These are phyloP conservation scores for Globisporangium heterothallicum DNA, from an alignment of 352 stramenopile genomes.

Conservation along the genomic window DNA sequence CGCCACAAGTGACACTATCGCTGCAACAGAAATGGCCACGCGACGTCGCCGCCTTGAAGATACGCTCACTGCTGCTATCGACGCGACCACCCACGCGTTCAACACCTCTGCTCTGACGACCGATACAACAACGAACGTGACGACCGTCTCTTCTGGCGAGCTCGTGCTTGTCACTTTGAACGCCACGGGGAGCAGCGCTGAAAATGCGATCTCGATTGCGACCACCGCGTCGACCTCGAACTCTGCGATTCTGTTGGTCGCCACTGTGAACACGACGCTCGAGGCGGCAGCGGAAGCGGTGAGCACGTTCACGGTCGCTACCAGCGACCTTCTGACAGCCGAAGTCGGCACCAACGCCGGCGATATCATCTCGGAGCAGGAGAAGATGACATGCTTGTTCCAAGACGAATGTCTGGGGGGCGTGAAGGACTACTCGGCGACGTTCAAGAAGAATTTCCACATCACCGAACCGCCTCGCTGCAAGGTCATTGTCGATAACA, in stretches of 20 bases:
- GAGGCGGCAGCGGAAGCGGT: not conserved
- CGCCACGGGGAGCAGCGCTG: not conserved
- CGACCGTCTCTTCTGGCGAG: constrained; percentile 4
- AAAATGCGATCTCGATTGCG: constrained; percentile 1
- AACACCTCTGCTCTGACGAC: not conserved
- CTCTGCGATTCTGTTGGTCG: constrained; percentile 3
- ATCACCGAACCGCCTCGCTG: constrained; percentile 31
- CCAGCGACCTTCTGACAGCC: constrained; percentile 3
- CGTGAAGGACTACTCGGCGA: constrained; percentile 28
- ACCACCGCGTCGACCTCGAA: not conserved
- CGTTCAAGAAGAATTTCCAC: constrained; percentile 41
- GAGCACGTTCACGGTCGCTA: constrained; percentile 7
- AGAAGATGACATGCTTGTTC: constrained; percentile 48
- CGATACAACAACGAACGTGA: constrained; percentile 3
- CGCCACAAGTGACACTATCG: not conserved
- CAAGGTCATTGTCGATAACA: constrained; percentile 36
- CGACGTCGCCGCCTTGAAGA: constrained; percentile 1
- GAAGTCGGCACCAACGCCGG: not conserved
- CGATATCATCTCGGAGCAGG: constrained; percentile 3
- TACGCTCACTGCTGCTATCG: not conserved
- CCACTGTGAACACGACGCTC: constrained; percentile 8
- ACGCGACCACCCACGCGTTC: not conserved
- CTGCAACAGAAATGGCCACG: not conserved
- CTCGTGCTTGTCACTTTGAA: constrained; percentile 6
- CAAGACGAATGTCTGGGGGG: constrained; percentile 46